These are phyloP conservation scores for Pichia sp. DNA, from an alignment of 1,139 yeast genomes.

Conservation along the genomic window DNA sequence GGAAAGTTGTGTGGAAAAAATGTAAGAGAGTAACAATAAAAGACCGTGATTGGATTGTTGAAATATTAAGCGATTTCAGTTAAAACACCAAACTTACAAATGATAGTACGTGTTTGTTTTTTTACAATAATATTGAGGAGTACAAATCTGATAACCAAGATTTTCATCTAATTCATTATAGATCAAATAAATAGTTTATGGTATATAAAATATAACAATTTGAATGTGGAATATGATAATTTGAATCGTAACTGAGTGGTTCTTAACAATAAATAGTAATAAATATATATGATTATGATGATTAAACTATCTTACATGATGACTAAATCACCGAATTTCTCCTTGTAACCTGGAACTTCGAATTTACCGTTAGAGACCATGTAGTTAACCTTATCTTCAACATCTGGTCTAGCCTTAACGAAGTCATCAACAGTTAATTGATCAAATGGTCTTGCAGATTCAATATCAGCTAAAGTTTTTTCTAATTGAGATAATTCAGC, in stretches of 20 bases:
- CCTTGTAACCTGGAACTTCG: slow-evolving; percentile 98
- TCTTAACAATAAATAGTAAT: slow-evolving; percentile 11
- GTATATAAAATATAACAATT: neutral
- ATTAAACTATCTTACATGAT: slow-evolving; percentile 56
- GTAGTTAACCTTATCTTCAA: slow-evolving; percentile 90
- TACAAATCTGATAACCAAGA: too few relatives aligned
- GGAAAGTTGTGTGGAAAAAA: neutral
- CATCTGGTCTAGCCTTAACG: slow-evolving; percentile 92
- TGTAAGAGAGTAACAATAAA: too few relatives aligned
- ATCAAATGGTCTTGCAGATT: slow-evolving; percentile 95
- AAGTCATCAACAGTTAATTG: slow-evolving; percentile 94
- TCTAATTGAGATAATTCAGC: slow-evolving; percentile 82
- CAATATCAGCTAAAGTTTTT: slow-evolving; percentile 86
- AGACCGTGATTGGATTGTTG: too few relatives aligned
- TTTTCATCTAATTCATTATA: neutral
- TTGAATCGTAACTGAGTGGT: slow-evolving; percentile 9
- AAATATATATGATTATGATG: slow-evolving; percentile 6
- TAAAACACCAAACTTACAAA: too few relatives aligned
- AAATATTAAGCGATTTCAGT: too few relatives aligned
- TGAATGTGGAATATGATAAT: neutral
- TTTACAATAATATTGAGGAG: too few relatives aligned
- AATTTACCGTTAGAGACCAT: slow-evolving; percentile 97
- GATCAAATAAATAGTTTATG: neutral
- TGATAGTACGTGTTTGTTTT: too few relatives aligned
- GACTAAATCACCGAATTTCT: slow-evolving; percentile 92